Percentiles rank a stretch among this genome's conserved stretches.
These are phyloP conservation scores for Phytophthora citricola DNA, from an alignment of 352 stramenopile genomes.

Conservation along the genomic window DNA sequence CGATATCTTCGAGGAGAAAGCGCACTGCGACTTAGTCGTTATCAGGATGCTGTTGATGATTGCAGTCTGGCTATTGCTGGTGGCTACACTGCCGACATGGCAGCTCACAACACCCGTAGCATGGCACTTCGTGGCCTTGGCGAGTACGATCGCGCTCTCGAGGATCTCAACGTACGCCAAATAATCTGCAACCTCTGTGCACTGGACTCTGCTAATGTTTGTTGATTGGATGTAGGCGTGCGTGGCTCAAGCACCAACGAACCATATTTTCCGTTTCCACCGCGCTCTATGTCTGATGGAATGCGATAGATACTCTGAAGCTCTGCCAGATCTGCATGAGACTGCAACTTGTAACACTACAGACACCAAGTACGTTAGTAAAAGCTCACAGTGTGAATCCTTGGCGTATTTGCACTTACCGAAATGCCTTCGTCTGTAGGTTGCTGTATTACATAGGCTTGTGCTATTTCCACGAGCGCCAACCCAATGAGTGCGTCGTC, in stretches of 20 bases:
- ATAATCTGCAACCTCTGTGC: no score
- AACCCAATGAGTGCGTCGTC: constrained; percentile 51
- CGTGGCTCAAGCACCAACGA: constrained; percentile 42
- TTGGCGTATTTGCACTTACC: constrained; percentile 5
- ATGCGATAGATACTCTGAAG: constrained; percentile 50
- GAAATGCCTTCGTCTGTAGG: constrained; percentile 16
- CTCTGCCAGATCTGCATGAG: constrained; percentile 61
- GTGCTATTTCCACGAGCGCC: constrained; percentile 63
- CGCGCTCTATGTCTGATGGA: constrained; percentile 71
- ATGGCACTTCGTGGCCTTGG: constrained; percentile 67
- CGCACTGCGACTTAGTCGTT: constrained; percentile 50
- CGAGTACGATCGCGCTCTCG: constrained; percentile 60
- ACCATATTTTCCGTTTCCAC: constrained; percentile 76
- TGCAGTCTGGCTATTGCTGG: constrained; percentile 40
- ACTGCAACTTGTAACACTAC: constrained; percentile 37
- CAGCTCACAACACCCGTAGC: constrained; percentile 55
- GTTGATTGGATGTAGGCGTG: constrained; percentile 38
- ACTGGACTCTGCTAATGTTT: not conserved
- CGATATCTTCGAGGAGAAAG: constrained; percentile 60
- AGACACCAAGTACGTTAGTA: constrained; percentile 40
- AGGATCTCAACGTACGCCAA: constrained; percentile 60
- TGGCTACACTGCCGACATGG: constrained; percentile 44
- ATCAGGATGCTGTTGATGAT: constrained; percentile 52
- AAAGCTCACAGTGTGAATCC: constrained; percentile 1
- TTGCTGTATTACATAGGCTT: constrained; percentile 72